Conservation (phyloP, 2,329 filamentous ascomycete species). For the Alternaria infectoria region DNA sequence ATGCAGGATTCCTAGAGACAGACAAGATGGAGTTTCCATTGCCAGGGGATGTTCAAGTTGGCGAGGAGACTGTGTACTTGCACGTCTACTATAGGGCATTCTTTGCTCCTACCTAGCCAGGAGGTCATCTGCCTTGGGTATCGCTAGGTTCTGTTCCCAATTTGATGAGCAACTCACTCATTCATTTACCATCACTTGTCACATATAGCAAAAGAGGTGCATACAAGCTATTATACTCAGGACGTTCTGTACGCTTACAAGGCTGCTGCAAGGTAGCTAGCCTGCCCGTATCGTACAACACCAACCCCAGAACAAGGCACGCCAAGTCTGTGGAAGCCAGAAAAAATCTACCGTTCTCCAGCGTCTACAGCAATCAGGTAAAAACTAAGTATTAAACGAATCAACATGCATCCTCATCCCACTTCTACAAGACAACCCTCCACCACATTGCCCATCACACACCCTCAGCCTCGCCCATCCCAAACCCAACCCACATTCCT, state of each 20-base stretch:
- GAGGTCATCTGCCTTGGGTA: not conserved
- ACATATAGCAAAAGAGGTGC: not conserved
- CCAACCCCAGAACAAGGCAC: not conserved
- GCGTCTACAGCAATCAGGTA: not conserved
- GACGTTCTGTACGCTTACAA: not conserved
- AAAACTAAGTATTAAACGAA: not conserved
- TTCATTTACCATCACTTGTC: not conserved
- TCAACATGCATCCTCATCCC: not conserved
- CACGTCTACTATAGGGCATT: conserved; percentile 22
- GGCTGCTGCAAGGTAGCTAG: not conserved
- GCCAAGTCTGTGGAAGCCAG: not conserved
- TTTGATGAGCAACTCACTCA: not conserved
- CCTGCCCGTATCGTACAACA: not conserved
- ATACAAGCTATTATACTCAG: not conserved
- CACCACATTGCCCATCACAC: not conserved
- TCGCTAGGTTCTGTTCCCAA: not conserved
- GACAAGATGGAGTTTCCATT: conserved; percentile 21
- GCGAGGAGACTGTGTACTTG: conserved; percentile 36
- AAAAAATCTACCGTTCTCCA: not conserved
- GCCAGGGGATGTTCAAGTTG: conserved; percentile 34
- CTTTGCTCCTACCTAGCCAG: not conserved
- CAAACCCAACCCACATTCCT: not conserved
- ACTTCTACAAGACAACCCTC: not conserved
- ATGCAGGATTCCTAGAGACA: conserved; percentile 34
- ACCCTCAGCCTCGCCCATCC: not conserved